phyloP scores from a whole-genome alignment of 1,284 basidiomycete species.

The Stereum hirsutum region DNA sequence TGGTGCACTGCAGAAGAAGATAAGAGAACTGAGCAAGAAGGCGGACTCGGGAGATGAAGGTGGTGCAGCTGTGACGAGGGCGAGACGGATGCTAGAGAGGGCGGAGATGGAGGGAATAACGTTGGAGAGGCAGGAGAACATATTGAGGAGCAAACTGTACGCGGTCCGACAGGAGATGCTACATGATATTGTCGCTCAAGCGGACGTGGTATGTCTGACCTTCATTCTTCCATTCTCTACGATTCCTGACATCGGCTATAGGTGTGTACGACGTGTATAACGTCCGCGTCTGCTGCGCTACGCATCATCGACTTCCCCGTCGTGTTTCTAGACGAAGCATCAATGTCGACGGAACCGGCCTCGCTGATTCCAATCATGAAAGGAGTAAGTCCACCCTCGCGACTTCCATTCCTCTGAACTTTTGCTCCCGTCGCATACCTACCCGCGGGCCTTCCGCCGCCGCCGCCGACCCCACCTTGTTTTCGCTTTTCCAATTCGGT shows the following conservation, averaged over 20 bases:
- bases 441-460: no score
- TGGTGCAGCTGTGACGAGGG: no score
- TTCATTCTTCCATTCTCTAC: no score
- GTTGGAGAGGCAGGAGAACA: conserved; percentile 25
- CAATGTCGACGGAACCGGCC: conserved; percentile 91
- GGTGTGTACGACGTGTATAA: conserved; percentile 82
- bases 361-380: conserved; percentile 83
- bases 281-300: conserved; percentile 50
- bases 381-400: conserved; percentile 47
- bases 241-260: conserved; percentile 21
- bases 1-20: conserved; percentile 18
- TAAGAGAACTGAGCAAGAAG: conserved; percentile 18
- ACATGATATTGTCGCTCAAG: conserved; percentile 47
- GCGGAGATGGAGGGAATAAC: conserved; percentile 30
- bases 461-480: no score
- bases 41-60: neutral
- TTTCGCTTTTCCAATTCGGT: no score
- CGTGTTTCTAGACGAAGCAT: conserved; percentile 91
- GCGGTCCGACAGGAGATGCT: conserved; percentile 45
- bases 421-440: no score
- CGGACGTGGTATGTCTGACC: conserved; percentile 63
- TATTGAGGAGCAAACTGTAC: conserved; percentile 32
- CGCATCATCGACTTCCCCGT: conserved; percentile 82
- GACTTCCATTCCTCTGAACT: conserved; percentile 4
- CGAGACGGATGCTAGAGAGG: conserved; percentile 22